Conservation (phyloP, 805 yeast genomes). For the Trichomonascus vanleenenianus region DNA sequence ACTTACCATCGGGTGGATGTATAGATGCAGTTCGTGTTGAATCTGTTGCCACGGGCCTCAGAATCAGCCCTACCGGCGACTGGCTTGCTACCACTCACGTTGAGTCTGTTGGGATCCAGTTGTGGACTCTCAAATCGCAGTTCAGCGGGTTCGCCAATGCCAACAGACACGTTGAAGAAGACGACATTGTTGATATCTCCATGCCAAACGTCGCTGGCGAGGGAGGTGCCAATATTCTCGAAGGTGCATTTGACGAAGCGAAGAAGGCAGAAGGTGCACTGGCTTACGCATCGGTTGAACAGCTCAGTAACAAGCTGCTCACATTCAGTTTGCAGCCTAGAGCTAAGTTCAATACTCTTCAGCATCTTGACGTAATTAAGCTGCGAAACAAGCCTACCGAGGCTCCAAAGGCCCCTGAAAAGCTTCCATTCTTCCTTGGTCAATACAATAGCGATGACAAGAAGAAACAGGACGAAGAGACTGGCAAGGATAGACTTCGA, state of each 20-base stretch:
- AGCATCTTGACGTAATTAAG: slow-evolving; percentile 77
- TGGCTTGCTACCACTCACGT: slow-evolving; percentile 90
- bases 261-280: slow-evolving; percentile 28
- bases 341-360: slow-evolving; percentile 65
- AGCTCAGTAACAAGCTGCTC: slow-evolving; percentile 52
- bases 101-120: slow-evolving; percentile 75
- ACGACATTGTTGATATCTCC: slow-evolving; percentile 38
- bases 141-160: slow-evolving; percentile 56
- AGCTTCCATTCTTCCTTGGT: slow-evolving; percentile 76
- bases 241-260: slow-evolving; percentile 60
- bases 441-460: slow-evolving; percentile 25
- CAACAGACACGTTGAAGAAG: slow-evolving; percentile 65
- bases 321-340: slow-evolving; percentile 77
- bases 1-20: slow-evolving; percentile 93
- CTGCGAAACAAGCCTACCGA: slow-evolving; percentile 85
- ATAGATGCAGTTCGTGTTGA: slow-evolving; percentile 82
- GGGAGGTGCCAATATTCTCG: slow-evolving; percentile 61
- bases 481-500: slow-evolving; percentile 5
- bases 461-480: slow-evolving; percentile 22
- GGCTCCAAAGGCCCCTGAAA: slow-evolving; percentile 76
- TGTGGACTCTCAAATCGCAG: slow-evolving; percentile 91
- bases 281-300: slow-evolving; percentile 37
- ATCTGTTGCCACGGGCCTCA: slow-evolving; percentile 71
- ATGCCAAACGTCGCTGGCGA: slow-evolving; percentile 77
- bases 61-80: slow-evolving; percentile 83